Percentiles rank a stretch among this genome's conserved stretches.
phyloP scores from a whole-genome alignment of 441 rosid species.

The Populus hybrid region DNA sequence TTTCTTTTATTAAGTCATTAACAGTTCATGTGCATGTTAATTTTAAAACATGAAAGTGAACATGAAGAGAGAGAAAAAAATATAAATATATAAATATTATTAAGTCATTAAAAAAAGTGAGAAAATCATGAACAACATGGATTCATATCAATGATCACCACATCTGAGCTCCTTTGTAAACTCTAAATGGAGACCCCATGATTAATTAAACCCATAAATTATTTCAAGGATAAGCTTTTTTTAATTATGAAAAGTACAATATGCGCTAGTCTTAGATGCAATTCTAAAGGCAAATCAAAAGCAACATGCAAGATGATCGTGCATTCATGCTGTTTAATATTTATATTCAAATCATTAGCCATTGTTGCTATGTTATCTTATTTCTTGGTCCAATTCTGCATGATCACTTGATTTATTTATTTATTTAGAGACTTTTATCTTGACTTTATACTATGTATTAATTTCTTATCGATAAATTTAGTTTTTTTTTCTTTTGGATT shows the following conservation, averaged over 20 bases:
- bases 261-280: not conserved
- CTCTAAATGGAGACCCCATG: not conserved
- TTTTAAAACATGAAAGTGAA: not conserved
- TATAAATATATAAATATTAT: too few relatives aligned
- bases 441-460: too few relatives aligned
- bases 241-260: not conserved
- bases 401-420: too few relatives aligned
- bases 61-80: not conserved
- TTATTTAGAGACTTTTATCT: too few relatives aligned
- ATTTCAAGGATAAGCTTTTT: not conserved
- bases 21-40: not conserved
- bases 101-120: not conserved
- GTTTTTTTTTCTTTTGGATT: too few relatives aligned
- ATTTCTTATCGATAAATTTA: too few relatives aligned
- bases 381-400: too few relatives aligned
- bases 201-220: not conserved
- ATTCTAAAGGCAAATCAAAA: not conserved
- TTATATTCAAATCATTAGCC: too few relatives aligned
- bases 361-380: too few relatives aligned
- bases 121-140: not conserved
- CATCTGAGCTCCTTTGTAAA: too few relatives aligned
- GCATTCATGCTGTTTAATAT: too few relatives aligned
- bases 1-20: too few relatives aligned
- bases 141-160: not conserved
- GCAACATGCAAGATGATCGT: not conserved